phyloP scores from a whole-genome alignment of 345 rosid genomes.

The Dipteronia dyeriana region DNA sequence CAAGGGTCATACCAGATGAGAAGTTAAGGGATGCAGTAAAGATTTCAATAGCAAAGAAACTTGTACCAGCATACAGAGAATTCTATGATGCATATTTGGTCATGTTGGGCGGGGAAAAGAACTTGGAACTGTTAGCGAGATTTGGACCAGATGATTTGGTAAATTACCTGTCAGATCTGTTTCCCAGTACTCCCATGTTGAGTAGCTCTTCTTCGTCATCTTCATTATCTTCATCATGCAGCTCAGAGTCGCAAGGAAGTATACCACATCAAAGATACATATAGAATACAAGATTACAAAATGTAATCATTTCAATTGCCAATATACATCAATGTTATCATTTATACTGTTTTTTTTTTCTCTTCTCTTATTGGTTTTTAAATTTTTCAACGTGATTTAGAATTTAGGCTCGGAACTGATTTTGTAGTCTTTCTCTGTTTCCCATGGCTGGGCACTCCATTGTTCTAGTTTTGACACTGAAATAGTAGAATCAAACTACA shows the following conservation, averaged over 20 bases:
- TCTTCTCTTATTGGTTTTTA: neutral
- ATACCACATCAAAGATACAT: slow-evolving; percentile 25
- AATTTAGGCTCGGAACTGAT: neutral
- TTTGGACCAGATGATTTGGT: slow-evolving; percentile 63
- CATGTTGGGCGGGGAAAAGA: slow-evolving; percentile 34
- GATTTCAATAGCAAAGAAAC: slow-evolving; percentile 58
- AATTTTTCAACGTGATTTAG: neutral
- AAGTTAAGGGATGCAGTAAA: slow-evolving; percentile 65
- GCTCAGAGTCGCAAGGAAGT: slow-evolving; percentile 38
- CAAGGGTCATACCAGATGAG: slow-evolving; percentile 58
- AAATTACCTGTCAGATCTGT: slow-evolving; percentile 70
- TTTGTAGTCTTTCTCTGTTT: neutral
- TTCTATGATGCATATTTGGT: slow-evolving; percentile 45
- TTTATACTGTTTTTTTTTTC: neutral
- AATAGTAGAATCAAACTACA: neutral
- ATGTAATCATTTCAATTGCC: slow-evolving; percentile 9
- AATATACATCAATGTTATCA: neutral
- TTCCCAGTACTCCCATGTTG: slow-evolving; percentile 49
- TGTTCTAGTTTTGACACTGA: neutral
- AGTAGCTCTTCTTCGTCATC: slow-evolving; percentile 30
- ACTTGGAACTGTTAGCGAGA: slow-evolving; percentile 40
- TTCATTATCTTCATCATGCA: slow-evolving; percentile 26
- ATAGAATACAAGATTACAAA: neutral
- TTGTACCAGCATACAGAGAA: slow-evolving; percentile 56
- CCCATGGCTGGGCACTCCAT: neutral